phyloP scores from a whole-genome alignment of 805 yeast genomes.

The Zygosaccharomyces bisporus region DNA sequence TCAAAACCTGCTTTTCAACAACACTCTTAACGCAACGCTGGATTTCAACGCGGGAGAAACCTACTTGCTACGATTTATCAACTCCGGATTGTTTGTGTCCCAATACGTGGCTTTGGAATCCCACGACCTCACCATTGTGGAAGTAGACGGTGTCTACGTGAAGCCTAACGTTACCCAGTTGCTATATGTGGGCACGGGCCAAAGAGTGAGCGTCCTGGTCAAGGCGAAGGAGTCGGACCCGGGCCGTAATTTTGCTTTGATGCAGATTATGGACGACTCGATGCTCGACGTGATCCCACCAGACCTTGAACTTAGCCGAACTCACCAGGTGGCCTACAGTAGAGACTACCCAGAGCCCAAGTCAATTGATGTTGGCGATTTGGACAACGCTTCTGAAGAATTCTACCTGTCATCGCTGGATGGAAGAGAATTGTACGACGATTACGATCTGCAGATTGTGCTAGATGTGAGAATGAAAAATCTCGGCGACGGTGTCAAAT shows the following conservation, averaged over 20 bases:
- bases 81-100: slow-evolving; percentile 69
- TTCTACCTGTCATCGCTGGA: slow-evolving; percentile 41
- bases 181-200: slow-evolving; percentile 72
- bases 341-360: slow-evolving; percentile 32
- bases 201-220: slow-evolving; percentile 69
- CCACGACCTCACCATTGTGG: slow-evolving; percentile 67
- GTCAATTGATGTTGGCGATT: slow-evolving; percentile 23
- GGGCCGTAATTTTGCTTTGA: slow-evolving; percentile 52
- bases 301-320: slow-evolving; percentile 51
- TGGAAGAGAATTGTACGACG: slow-evolving; percentile 46
- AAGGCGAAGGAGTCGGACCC: slow-evolving; percentile 45
- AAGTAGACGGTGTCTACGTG: slow-evolving; percentile 68
- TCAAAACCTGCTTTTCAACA: slow-evolving; percentile 60
- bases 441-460: slow-evolving; percentile 58
- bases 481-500: slow-evolving; percentile 68
- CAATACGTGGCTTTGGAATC: slow-evolving; percentile 67
- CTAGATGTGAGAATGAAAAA: slow-evolving; percentile 62
- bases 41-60: slow-evolving; percentile 56
- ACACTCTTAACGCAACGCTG: slow-evolving; percentile 55
- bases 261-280: slow-evolving; percentile 56
- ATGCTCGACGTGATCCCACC: slow-evolving; percentile 70
- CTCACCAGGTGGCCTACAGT: slow-evolving; percentile 55
- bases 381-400: slow-evolving; percentile 32
- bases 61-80: slow-evolving; percentile 59
- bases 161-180: slow-evolving; percentile 53